phyloP scores from a whole-genome alignment of 1,284 basidiomycete species.

The Ganoderma resinaceum region DNA sequence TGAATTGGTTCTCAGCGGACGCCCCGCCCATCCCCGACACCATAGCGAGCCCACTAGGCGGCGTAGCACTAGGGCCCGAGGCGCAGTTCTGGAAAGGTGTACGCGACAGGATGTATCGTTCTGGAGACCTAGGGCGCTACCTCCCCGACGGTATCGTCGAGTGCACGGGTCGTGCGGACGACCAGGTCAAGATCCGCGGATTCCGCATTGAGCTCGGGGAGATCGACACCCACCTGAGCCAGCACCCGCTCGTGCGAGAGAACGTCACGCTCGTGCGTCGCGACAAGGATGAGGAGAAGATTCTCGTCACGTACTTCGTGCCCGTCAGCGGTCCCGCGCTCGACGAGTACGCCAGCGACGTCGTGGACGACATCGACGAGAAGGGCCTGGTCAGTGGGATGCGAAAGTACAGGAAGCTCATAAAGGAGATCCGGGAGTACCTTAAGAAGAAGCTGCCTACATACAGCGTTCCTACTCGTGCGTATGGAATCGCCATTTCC shows the following conservation, averaged over 20 bases:
- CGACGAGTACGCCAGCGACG: conserved; percentile 79
- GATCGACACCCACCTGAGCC: conserved; percentile 96
- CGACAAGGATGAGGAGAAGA: conserved; percentile 99
- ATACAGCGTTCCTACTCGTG: conserved; percentile 90
- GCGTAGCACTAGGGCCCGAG: conserved; percentile 68
- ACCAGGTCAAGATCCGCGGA: conserved; percentile 99
- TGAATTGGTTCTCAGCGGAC: conserved; percentile 86
- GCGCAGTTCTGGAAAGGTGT: conserved; percentile 94
- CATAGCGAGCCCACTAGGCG: conserved; percentile 64
- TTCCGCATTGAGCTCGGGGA: conserved; percentile 99
- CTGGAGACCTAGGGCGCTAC: conserved; percentile 96
- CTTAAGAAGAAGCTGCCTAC: conserved; percentile 97
- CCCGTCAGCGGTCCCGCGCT: conserved; percentile 80
- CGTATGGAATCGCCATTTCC: conserved; percentile 36
- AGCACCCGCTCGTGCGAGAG: conserved; percentile 93
- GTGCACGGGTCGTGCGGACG: conserved; percentile 97
- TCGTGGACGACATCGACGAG: conserved; percentile 66
- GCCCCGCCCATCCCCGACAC: conserved; percentile 69
- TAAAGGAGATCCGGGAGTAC: conserved; percentile 94
- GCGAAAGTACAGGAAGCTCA: conserved; percentile 84
- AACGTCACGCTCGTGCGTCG: conserved; percentile 97
- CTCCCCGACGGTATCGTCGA: conserved; percentile 94
- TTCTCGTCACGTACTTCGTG: conserved; percentile 98
- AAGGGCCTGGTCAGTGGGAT: conserved; percentile 75
- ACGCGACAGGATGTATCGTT: conserved; percentile 97